Evolutionary conservation across 495 filamentous ascomycete species (phyloP).

Genomic region (Trypethelium eluteriae): DNA sequence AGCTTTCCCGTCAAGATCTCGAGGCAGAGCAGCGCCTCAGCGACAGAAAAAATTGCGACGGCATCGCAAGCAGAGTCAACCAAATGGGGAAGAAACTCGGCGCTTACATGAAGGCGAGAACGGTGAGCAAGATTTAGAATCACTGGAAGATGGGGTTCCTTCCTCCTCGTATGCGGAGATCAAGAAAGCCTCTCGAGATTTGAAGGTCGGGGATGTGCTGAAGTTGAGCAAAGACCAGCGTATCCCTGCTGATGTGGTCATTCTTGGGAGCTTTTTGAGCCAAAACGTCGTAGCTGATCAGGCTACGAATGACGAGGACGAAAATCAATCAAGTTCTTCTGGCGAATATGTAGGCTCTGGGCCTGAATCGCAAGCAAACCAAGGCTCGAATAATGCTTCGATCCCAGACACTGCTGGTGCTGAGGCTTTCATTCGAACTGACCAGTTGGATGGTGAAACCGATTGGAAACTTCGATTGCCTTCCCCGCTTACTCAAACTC

Average conservation of each 20-base stretch:
- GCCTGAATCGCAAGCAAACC: constrained; percentile 9
- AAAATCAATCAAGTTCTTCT: constrained; percentile 17
- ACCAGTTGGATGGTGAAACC: constrained; percentile 96
- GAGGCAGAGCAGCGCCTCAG: constrained; percentile 16
- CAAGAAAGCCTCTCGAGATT: constrained; percentile 71
- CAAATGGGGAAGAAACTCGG: constrained; percentile 18
- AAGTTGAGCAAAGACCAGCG: constrained; percentile 85
- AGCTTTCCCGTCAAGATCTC: constrained; percentile 20
- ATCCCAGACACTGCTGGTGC: constrained; percentile 41
- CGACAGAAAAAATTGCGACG: constrained; percentile 25
- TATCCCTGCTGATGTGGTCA: constrained; percentile 88
- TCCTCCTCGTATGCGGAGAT: constrained; percentile 52
- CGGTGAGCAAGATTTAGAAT: constrained; percentile 38
- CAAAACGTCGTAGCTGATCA: constrained; percentile 42
- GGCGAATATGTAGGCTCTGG: constrained; percentile 3
- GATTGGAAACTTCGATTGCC: constrained; percentile 96
- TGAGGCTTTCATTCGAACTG: constrained; percentile 94
- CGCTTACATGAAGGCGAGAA: constrained; percentile 37
- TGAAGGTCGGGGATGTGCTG: constrained; percentile 91
- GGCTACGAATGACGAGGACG: constrained; percentile 31
- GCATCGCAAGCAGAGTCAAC: constrained; percentile 29
- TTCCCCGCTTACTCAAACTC: constrained; percentile 68
- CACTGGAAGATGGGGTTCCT: constrained; percentile 34
- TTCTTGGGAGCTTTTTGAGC: constrained; percentile 71
- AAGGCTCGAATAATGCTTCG: constrained; percentile 19